Evolutionary conservation across 768 basidiomycete species (phyloP).

Genomic region (Hericium coralloides): DNA sequence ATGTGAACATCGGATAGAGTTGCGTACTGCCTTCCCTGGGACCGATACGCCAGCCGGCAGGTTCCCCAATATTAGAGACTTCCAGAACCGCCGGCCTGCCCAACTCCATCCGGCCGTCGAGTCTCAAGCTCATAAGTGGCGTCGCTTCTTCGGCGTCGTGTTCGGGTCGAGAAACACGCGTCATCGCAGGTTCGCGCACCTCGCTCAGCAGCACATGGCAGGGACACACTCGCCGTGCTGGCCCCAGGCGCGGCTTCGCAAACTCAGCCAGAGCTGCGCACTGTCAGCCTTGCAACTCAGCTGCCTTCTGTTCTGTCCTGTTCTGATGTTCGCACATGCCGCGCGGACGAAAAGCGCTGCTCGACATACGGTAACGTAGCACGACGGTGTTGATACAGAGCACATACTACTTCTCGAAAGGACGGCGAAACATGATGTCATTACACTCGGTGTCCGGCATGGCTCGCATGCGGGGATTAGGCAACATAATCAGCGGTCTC

Average conservation of each 20-base stretch:
- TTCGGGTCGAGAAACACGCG: too few relatives aligned
- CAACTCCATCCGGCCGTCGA: too few relatives aligned
- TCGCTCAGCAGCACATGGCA: too few relatives aligned
- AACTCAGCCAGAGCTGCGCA: neutral
- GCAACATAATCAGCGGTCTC: conserved; percentile 20
- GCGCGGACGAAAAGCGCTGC: neutral
- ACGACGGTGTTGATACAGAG: neutral
- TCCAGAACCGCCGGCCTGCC: too few relatives aligned
- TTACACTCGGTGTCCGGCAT: neutral
- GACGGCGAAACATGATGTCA: neutral
- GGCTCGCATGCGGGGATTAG: neutral
- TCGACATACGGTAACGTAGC: neutral
- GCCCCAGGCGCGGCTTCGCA: neutral
- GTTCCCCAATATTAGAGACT: too few relatives aligned
- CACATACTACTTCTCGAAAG: neutral
- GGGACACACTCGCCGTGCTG: neutral
- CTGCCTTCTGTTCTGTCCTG: neutral
- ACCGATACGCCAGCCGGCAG: too few relatives aligned
- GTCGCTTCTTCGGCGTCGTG: too few relatives aligned
- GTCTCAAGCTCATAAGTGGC: too few relatives aligned
- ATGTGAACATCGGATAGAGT: too few relatives aligned
- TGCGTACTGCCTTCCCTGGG: too few relatives aligned
- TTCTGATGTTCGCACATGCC: neutral
- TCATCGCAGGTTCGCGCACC: too few relatives aligned
- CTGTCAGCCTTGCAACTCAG: neutral